Evolutionary conservation across 73 alveolate species (phyloP).

Genomic region (Tetrahymena borealis): DNA sequence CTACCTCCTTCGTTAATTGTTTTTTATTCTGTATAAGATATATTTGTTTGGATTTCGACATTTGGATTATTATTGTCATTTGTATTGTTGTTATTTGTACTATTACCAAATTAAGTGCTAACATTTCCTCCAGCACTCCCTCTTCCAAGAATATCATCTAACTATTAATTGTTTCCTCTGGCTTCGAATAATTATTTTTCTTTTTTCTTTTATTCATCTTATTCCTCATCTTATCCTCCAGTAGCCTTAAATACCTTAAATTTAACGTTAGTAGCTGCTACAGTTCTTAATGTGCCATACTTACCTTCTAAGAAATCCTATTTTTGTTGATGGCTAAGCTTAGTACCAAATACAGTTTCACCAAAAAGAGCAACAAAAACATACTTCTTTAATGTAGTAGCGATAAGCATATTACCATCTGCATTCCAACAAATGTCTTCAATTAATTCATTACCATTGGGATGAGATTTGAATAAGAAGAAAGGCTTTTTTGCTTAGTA

Average conservation of each 20-base stretch:
- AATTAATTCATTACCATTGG: constrained; percentile 17
- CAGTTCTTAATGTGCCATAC: constrained; percentile 12
- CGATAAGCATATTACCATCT: constrained; percentile 13
- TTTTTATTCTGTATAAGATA: constrained; percentile 4
- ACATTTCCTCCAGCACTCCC: not conserved
- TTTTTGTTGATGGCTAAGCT: not conserved
- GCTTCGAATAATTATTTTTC: not conserved
- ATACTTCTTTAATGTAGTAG: constrained; percentile 34
- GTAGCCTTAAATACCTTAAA: not conserved
- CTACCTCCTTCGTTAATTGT: constrained; percentile 19
- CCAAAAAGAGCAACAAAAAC: constrained; percentile 3
- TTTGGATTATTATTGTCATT: not conserved
- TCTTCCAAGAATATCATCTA: not conserved
- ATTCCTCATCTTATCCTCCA: not conserved
- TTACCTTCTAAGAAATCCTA: not conserved
- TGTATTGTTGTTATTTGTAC: not conserved
- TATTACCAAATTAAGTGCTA: not conserved
- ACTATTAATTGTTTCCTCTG: not conserved
- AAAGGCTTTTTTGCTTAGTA: constrained; percentile 13
- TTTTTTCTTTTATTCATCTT: not conserved
- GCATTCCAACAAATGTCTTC: constrained; percentile 31
- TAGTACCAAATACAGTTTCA: constrained; percentile 10
- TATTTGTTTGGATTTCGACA: not conserved
- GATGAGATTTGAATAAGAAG: constrained; percentile 3
- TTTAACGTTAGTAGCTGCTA: not conserved